Conservation (phyloP, 805 yeast species). For the Saccharomycopsis lassenensis region DNA sequence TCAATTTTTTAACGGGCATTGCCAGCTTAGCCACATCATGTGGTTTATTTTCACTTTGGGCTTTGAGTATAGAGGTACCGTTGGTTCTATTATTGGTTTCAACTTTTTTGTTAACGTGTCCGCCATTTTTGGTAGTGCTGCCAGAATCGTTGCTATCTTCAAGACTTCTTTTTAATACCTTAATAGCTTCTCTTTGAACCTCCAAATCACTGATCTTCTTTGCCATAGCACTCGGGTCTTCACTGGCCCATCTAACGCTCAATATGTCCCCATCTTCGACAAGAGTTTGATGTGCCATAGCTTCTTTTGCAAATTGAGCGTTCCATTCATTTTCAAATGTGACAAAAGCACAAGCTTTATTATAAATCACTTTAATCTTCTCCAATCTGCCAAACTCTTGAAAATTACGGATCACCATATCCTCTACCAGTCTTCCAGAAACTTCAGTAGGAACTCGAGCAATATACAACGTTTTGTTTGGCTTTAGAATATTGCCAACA, state of each 20-base stretch:
- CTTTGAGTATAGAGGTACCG: neutral
- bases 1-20: neutral
- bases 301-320: slow-evolving; percentile 94
- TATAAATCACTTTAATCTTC: slow-evolving; percentile 47
- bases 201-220: slow-evolving; percentile 32
- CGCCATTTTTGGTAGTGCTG: neutral
- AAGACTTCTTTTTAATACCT: slow-evolving; percentile 9
- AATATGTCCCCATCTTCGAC: slow-evolving; percentile 57
- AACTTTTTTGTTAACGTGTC: neutral
- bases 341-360: slow-evolving; percentile 68
- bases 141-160: neutral
- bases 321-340: slow-evolving; percentile 54
- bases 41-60: neutral
- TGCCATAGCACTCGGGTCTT: slow-evolving; percentile 71
- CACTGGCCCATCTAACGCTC: slow-evolving; percentile 78
- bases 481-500: slow-evolving; percentile 63
- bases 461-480: slow-evolving; percentile 68
- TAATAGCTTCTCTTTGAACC: slow-evolving; percentile 10
- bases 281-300: slow-evolving; percentile 76
- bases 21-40: neutral
- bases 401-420: slow-evolving; percentile 38
- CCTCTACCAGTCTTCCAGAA: slow-evolving; percentile 43
- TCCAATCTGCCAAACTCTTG: slow-evolving; percentile 69
- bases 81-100: neutral
- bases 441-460: no score